phyloP scores from a whole-genome alignment of 768 basidiomycete genomes.

The Neoboletus subvelutipes region DNA sequence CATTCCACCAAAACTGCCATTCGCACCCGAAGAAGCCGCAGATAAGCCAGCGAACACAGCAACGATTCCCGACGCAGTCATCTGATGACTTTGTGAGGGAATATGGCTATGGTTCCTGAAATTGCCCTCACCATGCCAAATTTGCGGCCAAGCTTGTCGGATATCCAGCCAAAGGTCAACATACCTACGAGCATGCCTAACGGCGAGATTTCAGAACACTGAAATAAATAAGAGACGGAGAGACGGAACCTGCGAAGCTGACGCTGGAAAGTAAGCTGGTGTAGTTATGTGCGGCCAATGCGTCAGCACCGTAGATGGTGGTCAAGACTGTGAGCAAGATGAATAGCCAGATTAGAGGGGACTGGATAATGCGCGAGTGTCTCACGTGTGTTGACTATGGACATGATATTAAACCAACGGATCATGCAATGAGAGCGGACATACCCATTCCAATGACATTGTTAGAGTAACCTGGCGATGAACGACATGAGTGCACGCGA shows the following conservation, averaged over 20 bases:
- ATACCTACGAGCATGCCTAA: conserved; percentile 85
- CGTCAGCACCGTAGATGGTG: conserved; percentile 63
- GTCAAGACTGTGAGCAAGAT: conserved; percentile 52
- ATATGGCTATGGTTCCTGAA: neutral
- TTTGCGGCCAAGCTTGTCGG: conserved; percentile 85
- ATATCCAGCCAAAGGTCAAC: conserved; percentile 78
- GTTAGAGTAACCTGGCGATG: conserved; percentile 68
- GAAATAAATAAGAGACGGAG: conserved; percentile 64
- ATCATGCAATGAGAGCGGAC: conserved; percentile 26
- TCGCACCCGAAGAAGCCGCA: conserved; percentile 78
- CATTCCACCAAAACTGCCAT: conserved; percentile 66
- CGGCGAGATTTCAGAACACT: conserved; percentile 64
- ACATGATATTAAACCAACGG: neutral
- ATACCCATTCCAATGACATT: conserved; percentile 73
- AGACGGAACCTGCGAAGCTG: conserved; percentile 75
- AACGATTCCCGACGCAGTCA: conserved; percentile 81
- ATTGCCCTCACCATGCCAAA: conserved; percentile 72
- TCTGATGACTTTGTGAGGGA: conserved; percentile 41
- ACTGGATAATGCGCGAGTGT: neutral
- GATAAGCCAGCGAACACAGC: conserved; percentile 81
- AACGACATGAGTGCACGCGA: conserved; percentile 4
- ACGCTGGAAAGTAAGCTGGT: conserved; percentile 62
- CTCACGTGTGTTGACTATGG: conserved; percentile 67
- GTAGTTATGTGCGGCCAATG: conserved; percentile 55
- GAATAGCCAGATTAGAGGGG: neutral